Percentiles rank a stretch among this genome's conserved stretches.
Evolutionary conservation across 2,329 filamentous ascomycete genomes (phyloP).

Genomic region (Aspergillus sp.): DNA sequence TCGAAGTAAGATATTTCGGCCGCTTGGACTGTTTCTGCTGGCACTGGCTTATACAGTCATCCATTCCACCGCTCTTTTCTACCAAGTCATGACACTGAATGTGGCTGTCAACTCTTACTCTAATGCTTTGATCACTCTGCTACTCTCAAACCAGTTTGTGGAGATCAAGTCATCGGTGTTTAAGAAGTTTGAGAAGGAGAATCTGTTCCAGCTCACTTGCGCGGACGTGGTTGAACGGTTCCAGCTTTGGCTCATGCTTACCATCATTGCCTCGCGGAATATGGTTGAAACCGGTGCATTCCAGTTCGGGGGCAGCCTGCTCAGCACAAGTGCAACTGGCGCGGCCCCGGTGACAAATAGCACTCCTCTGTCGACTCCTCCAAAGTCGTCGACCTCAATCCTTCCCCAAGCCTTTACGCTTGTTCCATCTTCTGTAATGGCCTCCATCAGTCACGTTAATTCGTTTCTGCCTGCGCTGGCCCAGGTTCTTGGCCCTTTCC

Average conservation of each 20-base stretch:
- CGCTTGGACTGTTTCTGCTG: conserved; percentile 86
- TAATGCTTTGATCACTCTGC: conserved; percentile 85
- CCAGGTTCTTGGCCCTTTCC: conserved; percentile 86
- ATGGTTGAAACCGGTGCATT: conserved; percentile 92
- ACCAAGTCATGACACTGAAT: conserved; percentile 96
- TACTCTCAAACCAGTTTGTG: conserved; percentile 97
- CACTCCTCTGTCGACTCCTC: conserved; percentile 58
- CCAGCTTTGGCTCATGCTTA: conserved; percentile 94
- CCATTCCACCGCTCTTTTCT: conserved; percentile 87
- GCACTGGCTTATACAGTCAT: conserved; percentile 83
- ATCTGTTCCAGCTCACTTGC: conserved; percentile 92
- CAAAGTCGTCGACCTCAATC: conserved; percentile 64
- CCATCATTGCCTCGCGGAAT: conserved; percentile 94
- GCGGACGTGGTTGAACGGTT: conserved; percentile 97
- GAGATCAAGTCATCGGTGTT: conserved; percentile 99
- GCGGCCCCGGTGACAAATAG: conserved; percentile 40
- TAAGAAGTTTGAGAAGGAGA: conserved; percentile 98
- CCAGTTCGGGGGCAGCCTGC: conserved; percentile 50
- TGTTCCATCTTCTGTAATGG: conserved; percentile 56
- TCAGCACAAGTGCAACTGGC: conserved; percentile 29
- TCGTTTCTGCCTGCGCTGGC: conserved; percentile 53
- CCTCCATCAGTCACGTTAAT: conserved; percentile 44
- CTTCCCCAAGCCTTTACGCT: conserved; percentile 89
- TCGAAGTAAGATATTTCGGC: conserved; percentile 84
- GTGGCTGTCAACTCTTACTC: conserved; percentile 99